phyloP scores from a whole-genome alignment of 805 yeast genomes.

The Sugiyamaella floridensis region DNA sequence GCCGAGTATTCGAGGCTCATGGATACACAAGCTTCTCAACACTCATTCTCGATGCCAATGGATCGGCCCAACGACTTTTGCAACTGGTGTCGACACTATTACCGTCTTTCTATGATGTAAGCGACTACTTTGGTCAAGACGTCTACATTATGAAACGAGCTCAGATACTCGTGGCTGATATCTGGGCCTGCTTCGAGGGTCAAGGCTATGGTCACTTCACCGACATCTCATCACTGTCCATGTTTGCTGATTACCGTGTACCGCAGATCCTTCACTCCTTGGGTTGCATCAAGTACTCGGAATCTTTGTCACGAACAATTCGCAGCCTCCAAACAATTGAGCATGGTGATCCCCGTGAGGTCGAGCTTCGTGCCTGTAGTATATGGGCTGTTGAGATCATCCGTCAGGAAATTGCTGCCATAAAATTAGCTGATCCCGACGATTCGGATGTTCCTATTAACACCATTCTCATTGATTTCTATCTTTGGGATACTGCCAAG shows the following conservation, averaged over 20 bases:
- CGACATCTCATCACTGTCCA: constrained; percentile 36
- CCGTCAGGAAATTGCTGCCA: constrained; percentile 19
- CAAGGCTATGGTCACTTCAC: constrained; percentile 30
- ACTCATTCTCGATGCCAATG: constrained; percentile 20
- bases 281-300: constrained; percentile 33
- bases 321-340: constrained; percentile 18
- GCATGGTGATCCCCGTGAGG: constrained; percentile 31
- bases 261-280: constrained; percentile 37
- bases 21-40: background rate
- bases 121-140: constrained; percentile 24
- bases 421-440: constrained; percentile 12
- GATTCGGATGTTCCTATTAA: constrained; percentile 21
- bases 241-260: constrained; percentile 43
- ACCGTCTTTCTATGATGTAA: constrained; percentile 32
- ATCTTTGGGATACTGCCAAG: constrained; percentile 41
- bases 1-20: constrained; percentile 19
- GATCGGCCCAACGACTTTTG: constrained; percentile 32
- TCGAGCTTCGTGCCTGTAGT: constrained; percentile 38
- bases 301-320: constrained; percentile 21
- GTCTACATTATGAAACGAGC: constrained; percentile 36
- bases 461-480: constrained; percentile 37
- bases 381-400: constrained; percentile 38
- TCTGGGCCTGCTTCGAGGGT: constrained; percentile 40
- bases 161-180: constrained; percentile 37
- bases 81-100: constrained; percentile 25